Conservation (phyloP, 2,329 filamentous ascomycete genomes). For the Amylocarpus encephaloides region DNA sequence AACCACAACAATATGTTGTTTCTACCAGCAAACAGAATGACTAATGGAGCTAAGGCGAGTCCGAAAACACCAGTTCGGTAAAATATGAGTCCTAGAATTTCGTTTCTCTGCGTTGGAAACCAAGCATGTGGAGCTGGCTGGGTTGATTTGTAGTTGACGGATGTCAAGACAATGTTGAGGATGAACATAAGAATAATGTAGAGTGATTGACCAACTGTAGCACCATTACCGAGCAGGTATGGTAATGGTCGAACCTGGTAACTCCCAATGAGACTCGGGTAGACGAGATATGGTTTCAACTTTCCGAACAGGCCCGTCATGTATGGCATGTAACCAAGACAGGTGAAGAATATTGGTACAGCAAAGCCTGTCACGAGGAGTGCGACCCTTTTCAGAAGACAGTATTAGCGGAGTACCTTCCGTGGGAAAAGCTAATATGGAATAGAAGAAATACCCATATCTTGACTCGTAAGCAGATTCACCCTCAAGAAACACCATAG, state of each 20-base stretch:
- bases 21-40: constrained; percentile 16
- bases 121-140: constrained; percentile 1
- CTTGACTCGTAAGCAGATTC: constrained; percentile 3
- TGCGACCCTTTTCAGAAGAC: background rate
- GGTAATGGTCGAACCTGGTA: constrained; percentile 32
- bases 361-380: constrained; percentile 26
- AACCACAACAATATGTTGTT: constrained; percentile 20
- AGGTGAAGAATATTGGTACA: constrained; percentile 24
- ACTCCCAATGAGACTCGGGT: constrained; percentile 29
- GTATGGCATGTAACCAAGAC: constrained; percentile 24
- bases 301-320: constrained; percentile 21
- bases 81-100: constrained; percentile 29
- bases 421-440: no score
- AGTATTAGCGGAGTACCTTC: background rate
- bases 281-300: constrained; percentile 32
- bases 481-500: background rate
- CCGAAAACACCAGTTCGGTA: constrained; percentile 17
- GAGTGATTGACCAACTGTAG: constrained; percentile 27
- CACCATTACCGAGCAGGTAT: constrained; percentile 33
- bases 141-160: constrained; percentile 28
- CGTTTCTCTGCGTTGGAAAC: constrained; percentile 27
- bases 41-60: constrained; percentile 14
- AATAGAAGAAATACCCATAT: constrained; percentile 3
- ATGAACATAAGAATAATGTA: constrained; percentile 41
- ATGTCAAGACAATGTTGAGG: constrained; percentile 41